phyloP scores from a whole-genome alignment of 345 rosid species.

The Citropsis articulata region DNA sequence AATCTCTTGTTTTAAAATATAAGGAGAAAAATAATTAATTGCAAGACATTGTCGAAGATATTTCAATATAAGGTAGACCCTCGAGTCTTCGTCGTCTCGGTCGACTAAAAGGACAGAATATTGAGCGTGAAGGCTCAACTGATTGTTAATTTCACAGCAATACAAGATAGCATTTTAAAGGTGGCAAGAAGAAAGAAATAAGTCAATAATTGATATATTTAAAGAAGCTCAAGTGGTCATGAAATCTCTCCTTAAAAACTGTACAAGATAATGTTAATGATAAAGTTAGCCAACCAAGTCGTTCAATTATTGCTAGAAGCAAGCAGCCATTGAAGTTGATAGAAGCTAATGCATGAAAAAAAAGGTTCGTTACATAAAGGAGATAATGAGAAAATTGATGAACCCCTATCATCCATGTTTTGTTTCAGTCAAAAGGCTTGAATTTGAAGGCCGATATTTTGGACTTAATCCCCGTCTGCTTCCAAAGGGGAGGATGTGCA shows the following conservation, averaged over 20 bases:
- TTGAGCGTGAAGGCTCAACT: too few relatives aligned
- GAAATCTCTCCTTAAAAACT: not conserved
- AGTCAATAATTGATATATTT: conserved; percentile 12
- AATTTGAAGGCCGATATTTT: conserved; percentile 6
- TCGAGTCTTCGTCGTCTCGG: too few relatives aligned
- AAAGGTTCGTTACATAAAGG: not conserved
- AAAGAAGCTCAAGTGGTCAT: conserved; percentile 5
- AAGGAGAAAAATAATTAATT: too few relatives aligned
- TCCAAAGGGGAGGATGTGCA: not conserved
- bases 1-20: too few relatives aligned
- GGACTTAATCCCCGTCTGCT: conserved; percentile 7
- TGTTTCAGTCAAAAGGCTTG: conserved; percentile 1
- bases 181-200: too few relatives aligned
- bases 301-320: conserved; percentile 9
- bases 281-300: conserved; percentile 7
- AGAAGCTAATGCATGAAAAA: not conserved
- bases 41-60: too few relatives aligned
- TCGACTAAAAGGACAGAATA: too few relatives aligned
- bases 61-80: too few relatives aligned
- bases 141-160: too few relatives aligned
- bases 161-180: not conserved
- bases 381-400: not conserved
- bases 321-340: not conserved
- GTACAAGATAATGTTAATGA: conserved; percentile 17
- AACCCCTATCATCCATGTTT: not conserved